Conservation (phyloP, 2,329 filamentous ascomycete species). For the Didymella exigua region DNA sequence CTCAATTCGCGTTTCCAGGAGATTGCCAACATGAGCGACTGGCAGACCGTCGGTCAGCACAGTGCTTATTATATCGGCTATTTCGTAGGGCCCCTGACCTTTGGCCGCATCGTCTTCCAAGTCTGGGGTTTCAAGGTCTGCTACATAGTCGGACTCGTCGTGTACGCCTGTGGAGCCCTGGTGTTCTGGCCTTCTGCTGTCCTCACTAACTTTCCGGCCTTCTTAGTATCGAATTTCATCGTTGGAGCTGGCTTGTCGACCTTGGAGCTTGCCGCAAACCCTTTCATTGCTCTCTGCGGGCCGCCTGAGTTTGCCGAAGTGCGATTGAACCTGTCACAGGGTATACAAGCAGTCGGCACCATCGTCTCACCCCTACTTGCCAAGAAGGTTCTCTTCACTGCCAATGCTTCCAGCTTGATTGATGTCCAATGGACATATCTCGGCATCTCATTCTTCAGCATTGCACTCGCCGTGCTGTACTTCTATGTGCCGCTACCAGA, state of each 20-base stretch:
- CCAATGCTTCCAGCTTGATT: constrained; percentile 59
- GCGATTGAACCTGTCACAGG: constrained; percentile 65
- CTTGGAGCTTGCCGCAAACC: constrained; percentile 65
- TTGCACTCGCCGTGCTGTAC: constrained; percentile 63
- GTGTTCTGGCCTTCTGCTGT: constrained; percentile 71
- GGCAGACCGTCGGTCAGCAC: constrained; percentile 70
- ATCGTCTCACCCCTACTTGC: constrained; percentile 65
- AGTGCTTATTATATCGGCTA: constrained; percentile 75
- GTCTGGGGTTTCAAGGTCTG: constrained; percentile 67
- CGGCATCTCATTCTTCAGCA: constrained; percentile 65
- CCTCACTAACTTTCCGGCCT: constrained; percentile 64
- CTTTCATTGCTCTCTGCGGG: constrained; percentile 67
- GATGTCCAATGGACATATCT: constrained; percentile 70
- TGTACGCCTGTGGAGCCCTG: constrained; percentile 67
- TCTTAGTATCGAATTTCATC: constrained; percentile 67
- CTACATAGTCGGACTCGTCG: constrained; percentile 64
- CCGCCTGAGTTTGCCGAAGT: constrained; percentile 65
- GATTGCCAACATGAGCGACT: constrained; percentile 65
- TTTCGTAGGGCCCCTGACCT: constrained; percentile 70
- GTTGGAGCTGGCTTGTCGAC: constrained; percentile 65
- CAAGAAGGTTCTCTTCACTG: constrained; percentile 62
- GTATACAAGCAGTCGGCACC: constrained; percentile 65
- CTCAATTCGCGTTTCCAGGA: constrained; percentile 73
- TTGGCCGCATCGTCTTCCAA: constrained; percentile 65
- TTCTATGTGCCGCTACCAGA: constrained; percentile 68